Conservation (phyloP, 768 basidiomycete genomes). For the Rhizopogon rudus region DNA sequence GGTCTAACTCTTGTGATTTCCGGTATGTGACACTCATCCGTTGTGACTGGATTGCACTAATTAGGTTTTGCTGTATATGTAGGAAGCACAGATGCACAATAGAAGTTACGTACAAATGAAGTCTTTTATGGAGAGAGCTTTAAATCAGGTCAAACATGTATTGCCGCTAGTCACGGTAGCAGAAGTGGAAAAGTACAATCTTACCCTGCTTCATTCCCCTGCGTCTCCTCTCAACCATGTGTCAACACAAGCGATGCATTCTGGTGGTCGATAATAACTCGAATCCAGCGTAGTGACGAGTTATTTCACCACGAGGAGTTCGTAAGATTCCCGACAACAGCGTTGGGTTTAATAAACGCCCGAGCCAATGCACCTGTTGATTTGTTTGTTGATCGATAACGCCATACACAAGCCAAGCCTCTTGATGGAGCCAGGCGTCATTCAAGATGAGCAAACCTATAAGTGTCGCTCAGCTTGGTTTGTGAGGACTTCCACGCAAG, state of each 20-base stretch:
- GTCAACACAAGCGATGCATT: neutral
- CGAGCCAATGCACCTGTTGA: neutral
- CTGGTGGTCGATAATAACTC: neutral
- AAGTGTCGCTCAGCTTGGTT: slow-evolving; percentile 8
- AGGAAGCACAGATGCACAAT: no score
- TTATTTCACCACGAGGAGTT: neutral
- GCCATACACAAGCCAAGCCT: neutral
- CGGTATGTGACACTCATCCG: neutral
- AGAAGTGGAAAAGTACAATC: neutral
- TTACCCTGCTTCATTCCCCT: neutral
- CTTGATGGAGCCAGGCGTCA: neutral
- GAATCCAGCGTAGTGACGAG: neutral
- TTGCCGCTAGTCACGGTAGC: neutral
- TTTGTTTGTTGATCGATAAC: neutral
- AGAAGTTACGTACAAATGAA: neutral
- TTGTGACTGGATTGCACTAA: neutral
- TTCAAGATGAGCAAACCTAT: neutral
- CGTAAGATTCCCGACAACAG: neutral
- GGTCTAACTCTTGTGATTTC: neutral
- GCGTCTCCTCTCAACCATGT: neutral
- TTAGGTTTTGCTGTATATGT: neutral
- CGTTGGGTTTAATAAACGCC: neutral
- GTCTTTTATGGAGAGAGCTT: no score
- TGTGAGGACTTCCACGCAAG: slow-evolving; percentile 3
- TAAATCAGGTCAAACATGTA: no score